These are phyloP conservation scores for Mycena alexandri DNA, from an alignment of 768 basidiomycete genomes.

Conservation along the genomic window DNA sequence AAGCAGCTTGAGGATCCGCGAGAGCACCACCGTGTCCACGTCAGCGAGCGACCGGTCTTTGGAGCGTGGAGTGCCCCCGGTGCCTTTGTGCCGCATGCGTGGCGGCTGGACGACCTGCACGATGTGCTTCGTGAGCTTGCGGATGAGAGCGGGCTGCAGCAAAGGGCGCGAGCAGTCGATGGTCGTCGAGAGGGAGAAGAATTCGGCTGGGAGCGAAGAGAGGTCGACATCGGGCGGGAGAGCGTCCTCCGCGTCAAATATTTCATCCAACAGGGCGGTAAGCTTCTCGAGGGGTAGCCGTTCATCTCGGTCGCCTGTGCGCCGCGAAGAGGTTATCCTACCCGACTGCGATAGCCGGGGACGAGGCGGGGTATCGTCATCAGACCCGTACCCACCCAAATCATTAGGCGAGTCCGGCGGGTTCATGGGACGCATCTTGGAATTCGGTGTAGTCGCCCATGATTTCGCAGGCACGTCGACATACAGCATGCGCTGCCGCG, in stretches of 20 bases:
- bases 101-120: conserved; percentile 76
- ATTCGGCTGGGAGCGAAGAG: conserved; percentile 67
- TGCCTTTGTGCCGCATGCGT: conserved; percentile 65
- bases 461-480: conserved; percentile 61
- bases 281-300: conserved; percentile 87
- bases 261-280: conserved; percentile 80
- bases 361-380: conserved; percentile 56
- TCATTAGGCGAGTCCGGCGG: conserved; percentile 53
- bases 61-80: conserved; percentile 59
- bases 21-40: conserved; percentile 72
- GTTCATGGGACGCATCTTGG: conserved; percentile 44
- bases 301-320: conserved; percentile 83
- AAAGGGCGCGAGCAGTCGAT: conserved; percentile 70
- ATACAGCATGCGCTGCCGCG: conserved; percentile 54
- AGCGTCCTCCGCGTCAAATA: conserved; percentile 85
- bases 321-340: conserved; percentile 63
- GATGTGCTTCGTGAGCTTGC: conserved; percentile 79
- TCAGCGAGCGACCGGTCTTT: conserved; percentile 72
- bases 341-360: conserved; percentile 47
- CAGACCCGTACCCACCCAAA: conserved; percentile 71
- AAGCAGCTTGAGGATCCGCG: conserved; percentile 79
- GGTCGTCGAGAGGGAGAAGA: conserved; percentile 71
- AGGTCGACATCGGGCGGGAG: conserved; percentile 68
- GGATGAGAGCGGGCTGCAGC: conserved; percentile 67
- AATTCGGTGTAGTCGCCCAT: conserved; percentile 57